Evolutionary conservation across 768 basidiomycete genomes (phyloP).

Genomic region (Boletus rubescentipes): DNA sequence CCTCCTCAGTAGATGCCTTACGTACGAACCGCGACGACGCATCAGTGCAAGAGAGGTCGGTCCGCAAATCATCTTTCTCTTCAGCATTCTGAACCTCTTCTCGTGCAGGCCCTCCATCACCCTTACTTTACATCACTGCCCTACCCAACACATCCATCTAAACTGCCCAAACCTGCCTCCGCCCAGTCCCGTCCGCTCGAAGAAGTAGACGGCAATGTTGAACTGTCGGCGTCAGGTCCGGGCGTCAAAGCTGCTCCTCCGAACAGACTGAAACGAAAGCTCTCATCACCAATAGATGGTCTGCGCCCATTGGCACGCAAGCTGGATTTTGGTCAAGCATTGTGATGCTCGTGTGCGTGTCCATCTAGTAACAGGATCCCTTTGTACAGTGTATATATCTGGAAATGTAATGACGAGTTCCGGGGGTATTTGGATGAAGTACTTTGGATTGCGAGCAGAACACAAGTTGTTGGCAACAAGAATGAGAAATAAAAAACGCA

Average conservation of each 20-base stretch:
- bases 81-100: background rate
- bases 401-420: slow-evolving; percentile 5
- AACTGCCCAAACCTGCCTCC: slow-evolving; percentile 72
- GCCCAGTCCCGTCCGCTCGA: slow-evolving; percentile 61
- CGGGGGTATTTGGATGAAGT: background rate
- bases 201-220: slow-evolving; percentile 75
- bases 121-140: slow-evolving; percentile 86
- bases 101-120: slow-evolving; percentile 73
- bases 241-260: slow-evolving; percentile 50
- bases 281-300: slow-evolving; percentile 52
- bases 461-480: background rate
- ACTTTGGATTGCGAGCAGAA: slow-evolving; percentile 2
- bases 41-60: slow-evolving; percentile 77
- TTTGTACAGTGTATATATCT: background rate
- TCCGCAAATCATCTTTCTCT: background rate
- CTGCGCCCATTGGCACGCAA: slow-evolving; percentile 63
- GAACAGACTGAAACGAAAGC: slow-evolving; percentile 69
- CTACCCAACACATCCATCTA: slow-evolving; percentile 83
- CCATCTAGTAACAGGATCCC: background rate
- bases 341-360: slow-evolving; percentile 3
- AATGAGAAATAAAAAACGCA: slow-evolving; percentile 17
- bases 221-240: slow-evolving; percentile 47
- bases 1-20: slow-evolving; percentile 73
- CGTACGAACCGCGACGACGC: slow-evolving; percentile 83
- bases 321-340: slow-evolving; percentile 63